Base-by-base conservation (phyloP, 2,329 filamentous ascomycete species). In the Alternaria consortialis region DNA sequence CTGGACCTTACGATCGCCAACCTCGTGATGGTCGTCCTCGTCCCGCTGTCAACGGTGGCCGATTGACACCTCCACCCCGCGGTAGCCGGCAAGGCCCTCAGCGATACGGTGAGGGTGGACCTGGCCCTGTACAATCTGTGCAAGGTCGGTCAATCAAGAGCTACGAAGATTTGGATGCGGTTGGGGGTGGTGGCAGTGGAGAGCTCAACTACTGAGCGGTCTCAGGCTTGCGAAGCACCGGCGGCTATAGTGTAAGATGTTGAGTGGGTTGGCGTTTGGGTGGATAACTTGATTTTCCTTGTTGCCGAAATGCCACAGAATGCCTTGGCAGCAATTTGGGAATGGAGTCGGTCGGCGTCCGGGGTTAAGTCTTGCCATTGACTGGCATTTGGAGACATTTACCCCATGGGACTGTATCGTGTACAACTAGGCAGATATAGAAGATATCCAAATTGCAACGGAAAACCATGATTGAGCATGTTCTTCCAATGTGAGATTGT, bases 151-250 rank as follows among this genome's bases (percentile, higher is more conserved):
- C 92, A 63, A 82, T 99, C 67, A 97, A 97, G 85, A 97, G 93
- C 78, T 99, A 99, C 76, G 96, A 99, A 79, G 95, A 99, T 76
- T 84, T 99, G 25, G 95, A 99, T 81, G 94, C 96, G n/a, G 82
- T 81, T 53, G 80, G 80, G 39, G 76, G 75, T 20, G 78, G 79
- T 53, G 92, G 90, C 40, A 88, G 90, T 40, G 91, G 92, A 29
- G 94, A 97, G 81, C 83, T 98, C 73, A 96, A 98, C 80, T 98
- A 98, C 76, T 98, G 76, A 68, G 56, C 43, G 32, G 32, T 42
- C 25, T 34, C 32, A 42, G 55, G 29, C 23, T 20, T 40, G 25
- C 40, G 32, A 37, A 11, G 57, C 31, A 52, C 37, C 43, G 47
- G 53, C 31, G 32, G 57, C 51, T 43, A 51, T 51, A 42, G 43